A percentile compares a stretch with the other conserved stretches of the same genome.
Evolutionary conservation across 1,284 basidiomycete species (phyloP).

Genomic region (Ustilago loliicola): DNA sequence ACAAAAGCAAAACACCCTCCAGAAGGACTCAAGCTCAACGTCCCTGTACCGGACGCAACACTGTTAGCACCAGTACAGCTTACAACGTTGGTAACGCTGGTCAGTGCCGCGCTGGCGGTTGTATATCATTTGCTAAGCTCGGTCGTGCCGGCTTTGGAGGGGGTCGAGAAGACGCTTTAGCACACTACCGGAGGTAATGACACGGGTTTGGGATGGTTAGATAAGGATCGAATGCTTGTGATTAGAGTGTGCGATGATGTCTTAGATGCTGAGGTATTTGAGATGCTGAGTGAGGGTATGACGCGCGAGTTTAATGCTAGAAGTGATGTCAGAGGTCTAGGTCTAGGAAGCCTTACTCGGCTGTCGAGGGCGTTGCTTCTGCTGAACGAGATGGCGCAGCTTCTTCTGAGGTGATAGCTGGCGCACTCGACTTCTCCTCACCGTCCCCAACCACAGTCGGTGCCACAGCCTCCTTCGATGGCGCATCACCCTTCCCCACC

Average conservation of each 20-base stretch:
- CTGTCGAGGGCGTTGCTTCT: not conserved
- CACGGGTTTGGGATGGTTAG: not conserved
- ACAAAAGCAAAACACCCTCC: not conserved
- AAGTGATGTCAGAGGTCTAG: too few species aligned
- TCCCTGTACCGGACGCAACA: constrained; percentile 7
- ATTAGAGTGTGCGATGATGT: not conserved
- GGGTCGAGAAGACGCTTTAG: constrained; percentile 16
- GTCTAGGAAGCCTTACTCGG: not conserved
- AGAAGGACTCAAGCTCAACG: not conserved
- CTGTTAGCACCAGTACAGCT: constrained; percentile 14
- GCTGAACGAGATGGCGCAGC: not conserved
- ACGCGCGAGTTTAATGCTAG: too few species aligned
- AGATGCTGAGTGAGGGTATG: too few species aligned
- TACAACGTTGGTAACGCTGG: constrained; percentile 15
- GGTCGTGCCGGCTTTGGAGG: constrained; percentile 15
- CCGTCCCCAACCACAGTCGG: not conserved
- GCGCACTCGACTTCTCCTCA: not conserved
- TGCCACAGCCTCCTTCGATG: not conserved
- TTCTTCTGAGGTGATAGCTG: not conserved
- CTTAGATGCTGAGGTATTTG: too few species aligned
- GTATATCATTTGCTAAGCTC: constrained; percentile 11
- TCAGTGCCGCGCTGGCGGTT: not conserved
- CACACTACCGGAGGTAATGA: not conserved
- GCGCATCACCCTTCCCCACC: not conserved
- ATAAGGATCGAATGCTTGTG: constrained; percentile 1